These are phyloP conservation scores for Phalaenopsis equestris DNA, from an alignment of 106 monocot genomes.

Conservation along the genomic window DNA sequence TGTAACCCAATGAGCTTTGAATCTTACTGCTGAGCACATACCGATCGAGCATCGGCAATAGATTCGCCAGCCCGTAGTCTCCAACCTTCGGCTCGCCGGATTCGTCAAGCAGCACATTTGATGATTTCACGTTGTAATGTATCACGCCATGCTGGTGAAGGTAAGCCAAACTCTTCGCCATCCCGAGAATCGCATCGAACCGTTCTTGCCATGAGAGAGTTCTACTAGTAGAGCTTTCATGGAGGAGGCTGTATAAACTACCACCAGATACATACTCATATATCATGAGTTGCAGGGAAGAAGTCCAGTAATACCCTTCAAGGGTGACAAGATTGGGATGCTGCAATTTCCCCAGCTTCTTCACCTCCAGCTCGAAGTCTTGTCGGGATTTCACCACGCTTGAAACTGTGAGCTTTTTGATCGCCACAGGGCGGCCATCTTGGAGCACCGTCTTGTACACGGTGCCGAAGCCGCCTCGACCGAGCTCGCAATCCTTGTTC, in stretches of 20 bases:
- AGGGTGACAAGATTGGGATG: constrained; percentile 67
- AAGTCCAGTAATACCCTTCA: constrained; percentile 86
- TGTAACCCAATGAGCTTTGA: constrained; percentile 57
- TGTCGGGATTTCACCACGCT: constrained; percentile 77
- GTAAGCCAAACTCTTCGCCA: constrained; percentile 36
- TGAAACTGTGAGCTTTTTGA: constrained; percentile 81
- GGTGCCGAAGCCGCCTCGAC: constrained; percentile 81
- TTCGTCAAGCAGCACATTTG: constrained; percentile 43
- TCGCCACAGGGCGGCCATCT: constrained; percentile 71
- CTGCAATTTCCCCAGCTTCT: constrained; percentile 51
- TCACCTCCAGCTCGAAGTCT: constrained; percentile 75
- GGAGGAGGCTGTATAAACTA: constrained; percentile 47
- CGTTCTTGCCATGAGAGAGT: constrained; percentile 49
- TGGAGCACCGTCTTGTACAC: constrained; percentile 64
- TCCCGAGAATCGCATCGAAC: constrained; percentile 45
- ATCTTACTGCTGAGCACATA: constrained; percentile 50
- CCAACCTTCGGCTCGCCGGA: constrained; percentile 41
- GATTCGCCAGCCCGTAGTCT: constrained; percentile 62
- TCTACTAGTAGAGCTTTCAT: constrained; percentile 18
- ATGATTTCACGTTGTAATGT: constrained; percentile 59
- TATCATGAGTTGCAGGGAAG: constrained; percentile 73
- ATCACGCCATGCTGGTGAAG: constrained; percentile 40
- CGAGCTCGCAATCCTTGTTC: constrained; percentile 87
- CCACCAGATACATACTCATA: constrained; percentile 72
- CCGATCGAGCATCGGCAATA: constrained; percentile 61